Base-by-base conservation (phyloP, 352 stramenopile genomes). In the Phytophthora megakarya region DNA sequence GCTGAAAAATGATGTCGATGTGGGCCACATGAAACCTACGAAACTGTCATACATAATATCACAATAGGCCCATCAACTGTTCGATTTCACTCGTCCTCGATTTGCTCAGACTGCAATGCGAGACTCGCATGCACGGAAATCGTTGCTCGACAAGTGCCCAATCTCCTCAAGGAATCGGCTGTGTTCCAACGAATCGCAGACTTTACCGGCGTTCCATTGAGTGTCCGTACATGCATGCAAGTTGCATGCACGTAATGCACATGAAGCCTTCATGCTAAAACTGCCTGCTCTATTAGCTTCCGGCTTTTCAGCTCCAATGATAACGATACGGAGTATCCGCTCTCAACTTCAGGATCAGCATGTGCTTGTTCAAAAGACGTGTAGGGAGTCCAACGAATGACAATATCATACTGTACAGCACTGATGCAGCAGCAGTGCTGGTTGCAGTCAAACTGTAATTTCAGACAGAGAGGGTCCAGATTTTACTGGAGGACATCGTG, bases 11-110 rank as follows among this genome's bases (percentile, higher is more conserved):
- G 44, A 26, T 26, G 45, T 40, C 26, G 26, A 30, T 39, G 35
- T 40, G 35, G 35, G 3, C 35, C 35, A 40, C 35, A 19, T 40
- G 35, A 40, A n/a, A 40, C 13, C 39, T 79, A 81, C 35, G 84
- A 83, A 43, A 76, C 30, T 35, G 30, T 35, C 30, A 35, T 35
- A 35, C 30, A 35, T 35, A 40, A 56, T 56, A 47, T 28, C 5
- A 28, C 40, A 30, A 30, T 47, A 47, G 3, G 30, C 30, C 30
- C 8, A 32, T 32, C 26, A 32, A 32, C 26, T 32, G 26, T 9
- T 35, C 30, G 8, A 12, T 12, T 35, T 13, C 26, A 11, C 30
- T 35, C 13, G 30, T 35, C 30, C 30, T 35, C 13, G 10, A 35
- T 35, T 35, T 35, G 8, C 30, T 35, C 30, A n/a, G n/a, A n/a